These are phyloP conservation scores for Themeda triandra DNA, from an alignment of 176 grass and related monocot species.

Conservation along the genomic window DNA sequence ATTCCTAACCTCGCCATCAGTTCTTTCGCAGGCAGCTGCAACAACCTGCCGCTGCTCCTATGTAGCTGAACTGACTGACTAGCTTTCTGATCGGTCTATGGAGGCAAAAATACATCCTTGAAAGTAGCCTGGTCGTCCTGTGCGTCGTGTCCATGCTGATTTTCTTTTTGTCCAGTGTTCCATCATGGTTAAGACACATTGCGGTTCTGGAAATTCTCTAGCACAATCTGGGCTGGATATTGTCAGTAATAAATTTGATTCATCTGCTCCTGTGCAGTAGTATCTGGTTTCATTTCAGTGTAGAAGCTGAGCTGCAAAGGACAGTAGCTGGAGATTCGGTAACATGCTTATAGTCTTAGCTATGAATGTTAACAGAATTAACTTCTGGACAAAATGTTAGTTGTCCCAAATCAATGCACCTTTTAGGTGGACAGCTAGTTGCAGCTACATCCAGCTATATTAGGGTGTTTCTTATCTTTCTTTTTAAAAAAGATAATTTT, in stretches of 20 bases:
- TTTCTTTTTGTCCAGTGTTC: neutral
- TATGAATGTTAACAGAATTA: neutral
- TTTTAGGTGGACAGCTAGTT: neutral
- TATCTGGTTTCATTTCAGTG: neutral
- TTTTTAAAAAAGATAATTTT: neutral
- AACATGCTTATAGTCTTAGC: neutral
- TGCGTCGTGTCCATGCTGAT: neutral
- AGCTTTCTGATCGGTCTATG: neutral
- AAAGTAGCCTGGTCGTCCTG: neutral
- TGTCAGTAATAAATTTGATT: neutral
- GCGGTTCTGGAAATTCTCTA: neutral
- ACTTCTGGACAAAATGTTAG: neutral
- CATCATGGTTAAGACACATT: neutral
- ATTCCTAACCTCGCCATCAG: neutral
- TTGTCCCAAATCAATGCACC: neutral
- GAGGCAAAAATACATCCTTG: neutral
- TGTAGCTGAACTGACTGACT: neutral
- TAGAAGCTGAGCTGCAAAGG: neutral
- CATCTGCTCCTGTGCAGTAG: neutral
- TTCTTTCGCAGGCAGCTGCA: neutral
- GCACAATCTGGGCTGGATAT: neutral
- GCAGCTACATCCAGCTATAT: neutral
- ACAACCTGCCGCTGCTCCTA: neutral
- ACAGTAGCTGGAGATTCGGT: neutral
- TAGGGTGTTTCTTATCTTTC: neutral